Evolutionary conservation across 805 yeast species (phyloP).

Genomic region (Teunomyces panamensis): DNA sequence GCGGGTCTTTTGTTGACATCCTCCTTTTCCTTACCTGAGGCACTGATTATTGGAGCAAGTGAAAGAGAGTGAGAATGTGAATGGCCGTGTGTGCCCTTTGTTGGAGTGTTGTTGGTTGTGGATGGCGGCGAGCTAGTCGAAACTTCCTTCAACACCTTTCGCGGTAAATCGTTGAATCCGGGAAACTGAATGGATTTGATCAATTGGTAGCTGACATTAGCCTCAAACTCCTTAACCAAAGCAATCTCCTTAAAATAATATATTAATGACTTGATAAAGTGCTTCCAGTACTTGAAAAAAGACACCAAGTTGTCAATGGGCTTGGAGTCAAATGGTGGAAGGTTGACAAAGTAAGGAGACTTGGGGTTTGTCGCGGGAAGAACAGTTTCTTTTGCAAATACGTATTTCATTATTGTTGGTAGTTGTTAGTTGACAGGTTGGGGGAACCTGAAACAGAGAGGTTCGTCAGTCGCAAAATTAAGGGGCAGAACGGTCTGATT

Average conservation of each 20-base stretch:
- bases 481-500: not conserved
- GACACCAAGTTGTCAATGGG: constrained; percentile 38
- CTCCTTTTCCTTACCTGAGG: not conserved
- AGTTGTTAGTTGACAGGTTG: not conserved
- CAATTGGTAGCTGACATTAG: constrained; percentile 35
- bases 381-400: constrained; percentile 13
- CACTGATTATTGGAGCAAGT: not conserved
- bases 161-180: constrained; percentile 43
- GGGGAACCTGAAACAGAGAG: not conserved
- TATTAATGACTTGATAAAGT: constrained; percentile 34
- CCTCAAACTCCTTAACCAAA: constrained; percentile 44
- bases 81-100: not conserved
- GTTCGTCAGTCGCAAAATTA: not conserved
- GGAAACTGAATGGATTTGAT: constrained; percentile 39
- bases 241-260: constrained; percentile 42
- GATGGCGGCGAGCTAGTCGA: not conserved
- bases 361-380: constrained; percentile 32
- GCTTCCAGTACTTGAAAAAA: constrained; percentile 41
- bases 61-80: not conserved
- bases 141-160: constrained; percentile 11
- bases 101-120: not conserved
- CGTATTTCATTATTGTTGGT: not conserved
- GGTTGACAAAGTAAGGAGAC: constrained; percentile 37
- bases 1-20: constrained; percentile 17
- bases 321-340: constrained; percentile 36